Percentiles rank a stretch among this genome's conserved stretches.
phyloP scores from a whole-genome alignment of 805 yeast species.

The Wickerhamiella occidentalis region DNA sequence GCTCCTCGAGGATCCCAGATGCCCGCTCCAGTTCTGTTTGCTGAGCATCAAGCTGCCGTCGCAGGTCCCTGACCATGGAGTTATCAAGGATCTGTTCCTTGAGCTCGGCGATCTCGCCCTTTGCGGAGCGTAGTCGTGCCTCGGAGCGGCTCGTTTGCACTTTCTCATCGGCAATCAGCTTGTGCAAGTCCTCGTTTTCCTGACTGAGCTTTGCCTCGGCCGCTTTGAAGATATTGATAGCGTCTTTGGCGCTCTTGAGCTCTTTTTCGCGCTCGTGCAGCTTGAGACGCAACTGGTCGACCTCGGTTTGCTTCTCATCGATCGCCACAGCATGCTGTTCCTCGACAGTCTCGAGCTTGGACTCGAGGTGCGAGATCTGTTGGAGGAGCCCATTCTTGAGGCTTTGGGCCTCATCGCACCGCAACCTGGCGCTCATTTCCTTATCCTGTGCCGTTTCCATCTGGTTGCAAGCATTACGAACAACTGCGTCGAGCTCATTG shows the following conservation, averaged over 20 bases:
- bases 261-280: background rate
- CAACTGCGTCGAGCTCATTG: background rate
- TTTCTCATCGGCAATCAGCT: background rate
- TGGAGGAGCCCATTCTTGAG: background rate
- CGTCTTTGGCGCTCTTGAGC: background rate
- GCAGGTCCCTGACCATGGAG: background rate
- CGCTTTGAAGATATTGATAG: background rate
- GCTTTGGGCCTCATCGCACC: background rate
- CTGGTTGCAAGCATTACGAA: background rate
- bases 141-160: background rate
- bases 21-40: background rate
- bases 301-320: background rate
- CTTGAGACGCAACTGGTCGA: background rate
- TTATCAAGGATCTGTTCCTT: background rate
- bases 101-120: conserved; percentile 7
- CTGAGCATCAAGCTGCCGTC: background rate
- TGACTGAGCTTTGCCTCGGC: background rate
- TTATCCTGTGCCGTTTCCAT: background rate
- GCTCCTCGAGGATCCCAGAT: background rate
- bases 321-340: background rate
- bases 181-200: background rate
- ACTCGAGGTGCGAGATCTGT: background rate
- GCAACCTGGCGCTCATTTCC: background rate
- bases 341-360: background rate
- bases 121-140: background rate